phyloP scores from a whole-genome alignment of 1,284 basidiomycete genomes.

The Microbotryum scabiosae region DNA sequence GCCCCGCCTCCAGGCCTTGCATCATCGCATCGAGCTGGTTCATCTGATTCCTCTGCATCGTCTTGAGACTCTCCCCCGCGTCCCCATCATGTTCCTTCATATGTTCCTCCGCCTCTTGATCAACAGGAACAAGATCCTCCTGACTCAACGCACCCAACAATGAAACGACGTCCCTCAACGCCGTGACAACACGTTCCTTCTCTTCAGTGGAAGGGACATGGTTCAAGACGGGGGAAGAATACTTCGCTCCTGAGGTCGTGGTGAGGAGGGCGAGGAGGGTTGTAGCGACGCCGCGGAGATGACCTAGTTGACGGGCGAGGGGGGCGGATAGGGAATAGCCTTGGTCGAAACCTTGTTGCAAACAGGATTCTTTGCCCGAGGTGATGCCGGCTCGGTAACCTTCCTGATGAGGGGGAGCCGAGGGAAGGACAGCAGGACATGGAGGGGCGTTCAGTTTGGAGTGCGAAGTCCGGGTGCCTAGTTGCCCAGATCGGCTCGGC shows the following conservation, averaged over 20 bases:
- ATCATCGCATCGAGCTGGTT: constrained; percentile 32
- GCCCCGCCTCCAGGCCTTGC: constrained; percentile 15
- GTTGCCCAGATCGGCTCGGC: no score
- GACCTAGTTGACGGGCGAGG: constrained; percentile 61
- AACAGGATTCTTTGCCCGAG: constrained; percentile 65
- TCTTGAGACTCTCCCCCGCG: constrained; percentile 36
- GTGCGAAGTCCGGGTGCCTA: not conserved
- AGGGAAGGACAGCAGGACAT: not conserved
- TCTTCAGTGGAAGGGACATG: constrained; percentile 1
- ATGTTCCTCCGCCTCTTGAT: constrained; percentile 63
- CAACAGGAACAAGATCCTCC: constrained; percentile 57
- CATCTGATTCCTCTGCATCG: constrained; percentile 30
- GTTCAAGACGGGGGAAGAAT: constrained; percentile 28
- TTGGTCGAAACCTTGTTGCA: constrained; percentile 71
- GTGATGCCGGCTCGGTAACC: constrained; percentile 83
- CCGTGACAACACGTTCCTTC: constrained; percentile 31
- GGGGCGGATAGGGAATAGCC: constrained; percentile 66
- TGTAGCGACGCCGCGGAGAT: constrained; percentile 57
- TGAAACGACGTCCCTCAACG: constrained; percentile 50
- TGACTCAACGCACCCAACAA: constrained; percentile 54
- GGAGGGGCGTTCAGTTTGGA: not conserved
- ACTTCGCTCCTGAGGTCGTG: constrained; percentile 19
- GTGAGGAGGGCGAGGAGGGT: constrained; percentile 53
- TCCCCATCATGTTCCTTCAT: constrained; percentile 45
- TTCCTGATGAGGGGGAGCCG: constrained; percentile 47